phyloP scores from a whole-genome alignment of 306 rosid species.

The Delonix regia region DNA sequence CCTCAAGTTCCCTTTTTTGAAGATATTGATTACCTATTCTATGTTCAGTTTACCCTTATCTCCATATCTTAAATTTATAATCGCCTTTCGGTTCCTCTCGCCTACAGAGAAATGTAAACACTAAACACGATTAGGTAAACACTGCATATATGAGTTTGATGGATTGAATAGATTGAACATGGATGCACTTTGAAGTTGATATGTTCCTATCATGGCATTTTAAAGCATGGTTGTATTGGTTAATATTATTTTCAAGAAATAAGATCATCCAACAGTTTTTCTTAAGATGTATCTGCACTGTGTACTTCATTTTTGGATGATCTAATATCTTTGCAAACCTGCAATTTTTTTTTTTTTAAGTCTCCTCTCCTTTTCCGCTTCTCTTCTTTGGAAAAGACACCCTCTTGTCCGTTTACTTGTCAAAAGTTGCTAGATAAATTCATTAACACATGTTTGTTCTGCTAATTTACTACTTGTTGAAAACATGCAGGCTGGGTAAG shows the following conservation, averaged over 20 bases:
- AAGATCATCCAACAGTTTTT: not conserved
- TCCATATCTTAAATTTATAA: not conserved
- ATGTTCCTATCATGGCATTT: not conserved
- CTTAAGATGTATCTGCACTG: not conserved
- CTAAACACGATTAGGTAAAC: not conserved
- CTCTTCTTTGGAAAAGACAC: not conserved
- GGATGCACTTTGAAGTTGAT: not conserved
- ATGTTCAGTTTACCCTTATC: not conserved
- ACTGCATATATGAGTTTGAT: not conserved
- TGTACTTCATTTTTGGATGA: not conserved
- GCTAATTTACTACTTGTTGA: constrained; percentile 18
- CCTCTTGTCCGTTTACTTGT: not conserved
- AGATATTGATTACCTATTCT: not conserved
- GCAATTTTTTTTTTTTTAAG: not conserved
- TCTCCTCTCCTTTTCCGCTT: constrained; percentile 4
- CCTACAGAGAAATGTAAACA: not conserved
- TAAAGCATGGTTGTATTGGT: not conserved
- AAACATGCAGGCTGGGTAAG: constrained; percentile 49
- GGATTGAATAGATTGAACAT: constrained; percentile 4
- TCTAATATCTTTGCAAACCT: not conserved
- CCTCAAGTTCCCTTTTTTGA: not conserved
- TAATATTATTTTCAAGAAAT: constrained; percentile 13
- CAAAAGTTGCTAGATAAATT: not conserved
- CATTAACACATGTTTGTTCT: not conserved
- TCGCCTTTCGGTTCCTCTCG: not conserved